A percentile compares a stretch with the other conserved stretches of the same genome.
Evolutionary conservation across 2,329 filamentous ascomycete species (phyloP).

Genomic region (Fusarium sambucinum): DNA sequence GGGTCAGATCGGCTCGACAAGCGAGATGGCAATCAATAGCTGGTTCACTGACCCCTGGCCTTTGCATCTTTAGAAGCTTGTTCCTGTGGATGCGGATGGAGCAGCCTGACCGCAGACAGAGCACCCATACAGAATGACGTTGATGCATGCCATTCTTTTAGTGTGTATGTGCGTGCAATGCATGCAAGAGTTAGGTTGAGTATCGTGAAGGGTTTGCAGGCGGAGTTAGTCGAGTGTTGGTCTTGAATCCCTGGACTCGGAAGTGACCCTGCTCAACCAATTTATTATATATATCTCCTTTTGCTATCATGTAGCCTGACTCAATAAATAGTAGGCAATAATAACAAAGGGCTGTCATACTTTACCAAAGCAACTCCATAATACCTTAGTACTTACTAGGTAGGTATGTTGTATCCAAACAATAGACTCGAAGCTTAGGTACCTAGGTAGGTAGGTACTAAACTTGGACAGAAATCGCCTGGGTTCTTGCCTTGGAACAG

Average conservation of each 20-base stretch:
- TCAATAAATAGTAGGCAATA: not conserved
- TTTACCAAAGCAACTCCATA: not conserved
- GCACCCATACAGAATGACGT: slow-evolving; percentile 13
- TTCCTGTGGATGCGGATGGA: slow-evolving; percentile 28
- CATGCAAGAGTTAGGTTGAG: not conserved
- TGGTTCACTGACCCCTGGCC: slow-evolving; percentile 24
- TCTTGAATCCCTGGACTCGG: not conserved
- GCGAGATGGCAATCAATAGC: slow-evolving; percentile 35
- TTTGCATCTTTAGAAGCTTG: slow-evolving; percentile 14
- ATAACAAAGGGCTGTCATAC: not conserved
- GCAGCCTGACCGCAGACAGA: not conserved
- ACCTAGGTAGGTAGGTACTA: too few species aligned
- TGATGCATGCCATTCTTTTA: slow-evolving; percentile 14
- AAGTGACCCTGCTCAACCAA: not conserved
- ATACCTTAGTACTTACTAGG: too few species aligned
- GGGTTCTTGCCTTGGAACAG: slow-evolving; percentile 27
- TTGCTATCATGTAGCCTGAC: not conserved
- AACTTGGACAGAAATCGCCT: slow-evolving; percentile 6
- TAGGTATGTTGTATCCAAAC: not conserved
- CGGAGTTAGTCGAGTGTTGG: slow-evolving; percentile 5
- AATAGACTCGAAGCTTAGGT: not conserved
- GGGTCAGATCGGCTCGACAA: slow-evolving; percentile 35
- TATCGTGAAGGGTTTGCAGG: not conserved
- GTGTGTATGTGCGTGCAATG: not conserved
- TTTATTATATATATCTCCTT: slow-evolving; percentile 1